A percentile compares a stretch with the other conserved stretches of the same genome.
Evolutionary conservation across 768 basidiomycete genomes (phyloP).

Genomic region (Clathrus columnatus): DNA sequence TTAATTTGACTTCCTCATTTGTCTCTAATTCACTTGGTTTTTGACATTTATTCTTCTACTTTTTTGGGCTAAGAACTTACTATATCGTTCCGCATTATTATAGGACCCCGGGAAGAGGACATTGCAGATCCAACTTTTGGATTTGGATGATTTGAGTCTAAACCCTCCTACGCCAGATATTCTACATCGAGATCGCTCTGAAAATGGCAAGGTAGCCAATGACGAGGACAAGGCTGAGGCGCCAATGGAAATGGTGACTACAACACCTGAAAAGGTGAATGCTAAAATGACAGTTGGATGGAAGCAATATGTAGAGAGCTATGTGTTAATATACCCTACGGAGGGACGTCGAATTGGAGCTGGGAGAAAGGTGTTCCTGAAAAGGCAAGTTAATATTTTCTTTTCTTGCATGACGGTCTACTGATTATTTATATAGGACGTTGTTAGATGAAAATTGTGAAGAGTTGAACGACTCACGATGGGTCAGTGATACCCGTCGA

Average conservation of each 20-base stretch:
- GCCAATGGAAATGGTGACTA: background rate
- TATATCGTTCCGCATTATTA: slow-evolving; percentile 12
- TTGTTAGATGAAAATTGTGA: slow-evolving; percentile 29
- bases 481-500: slow-evolving; percentile 21
- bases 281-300: slow-evolving; percentile 29
- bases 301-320: slow-evolving; percentile 18
- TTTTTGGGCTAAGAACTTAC: slow-evolving; percentile 3
- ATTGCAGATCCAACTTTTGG: slow-evolving; percentile 54
- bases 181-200: background rate
- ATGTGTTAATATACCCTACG: slow-evolving; percentile 8
- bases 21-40: background rate
- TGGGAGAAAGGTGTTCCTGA: slow-evolving; percentile 39
- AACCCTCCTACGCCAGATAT: slow-evolving; percentile 12
- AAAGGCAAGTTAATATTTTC: slow-evolving; percentile 37
- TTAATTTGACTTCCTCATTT: too few relatives aligned
- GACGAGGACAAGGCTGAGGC: slow-evolving; percentile 41
- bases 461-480: slow-evolving; percentile 9
- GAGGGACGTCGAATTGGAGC: slow-evolving; percentile 8
- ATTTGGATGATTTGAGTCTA: slow-evolving; percentile 56
- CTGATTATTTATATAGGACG: slow-evolving; percentile 36
- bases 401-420: slow-evolving; percentile 15
- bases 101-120: slow-evolving; percentile 49
- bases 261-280: slow-evolving; percentile 14
- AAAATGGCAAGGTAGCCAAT: slow-evolving; percentile 53
- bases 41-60: background rate